phyloP scores from a whole-genome alignment of 163 green algal species.

The Volvox carteri region DNA sequence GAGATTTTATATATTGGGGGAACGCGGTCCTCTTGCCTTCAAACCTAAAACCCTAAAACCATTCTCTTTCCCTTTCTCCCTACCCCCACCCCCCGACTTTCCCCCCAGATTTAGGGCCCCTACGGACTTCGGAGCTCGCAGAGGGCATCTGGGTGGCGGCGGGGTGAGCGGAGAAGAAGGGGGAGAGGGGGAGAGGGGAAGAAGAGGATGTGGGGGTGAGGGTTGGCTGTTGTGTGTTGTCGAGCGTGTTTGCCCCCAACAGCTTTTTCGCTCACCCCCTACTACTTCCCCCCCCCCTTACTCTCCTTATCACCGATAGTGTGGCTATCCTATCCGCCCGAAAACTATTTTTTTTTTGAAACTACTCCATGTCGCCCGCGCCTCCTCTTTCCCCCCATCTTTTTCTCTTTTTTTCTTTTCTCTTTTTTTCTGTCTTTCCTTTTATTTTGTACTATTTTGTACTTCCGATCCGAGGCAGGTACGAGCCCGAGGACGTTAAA shows the following conservation, averaged over 20 bases:
- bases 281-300: no score
- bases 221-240: neutral
- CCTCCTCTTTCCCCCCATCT: neutral
- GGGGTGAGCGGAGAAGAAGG: neutral
- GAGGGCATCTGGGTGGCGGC: neutral
- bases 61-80: no score
- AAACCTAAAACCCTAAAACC: no score
- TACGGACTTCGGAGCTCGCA: neutral
- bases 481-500: neutral
- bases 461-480: conserved; percentile 59
- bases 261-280: no score
- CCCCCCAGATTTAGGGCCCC: neutral
- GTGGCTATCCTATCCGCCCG: no score
- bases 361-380: no score
- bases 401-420: neutral
- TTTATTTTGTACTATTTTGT: conserved; percentile 22
- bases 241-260: no score
- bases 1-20: no score
- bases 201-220: neutral
- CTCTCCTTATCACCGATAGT: no score
- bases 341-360: neutral
- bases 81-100: neutral
- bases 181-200: neutral
- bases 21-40: no score
- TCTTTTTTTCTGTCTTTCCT: neutral